phyloP scores from a whole-genome alignment of 352 stramenopile genomes.

The Phytophthora lateralis region DNA sequence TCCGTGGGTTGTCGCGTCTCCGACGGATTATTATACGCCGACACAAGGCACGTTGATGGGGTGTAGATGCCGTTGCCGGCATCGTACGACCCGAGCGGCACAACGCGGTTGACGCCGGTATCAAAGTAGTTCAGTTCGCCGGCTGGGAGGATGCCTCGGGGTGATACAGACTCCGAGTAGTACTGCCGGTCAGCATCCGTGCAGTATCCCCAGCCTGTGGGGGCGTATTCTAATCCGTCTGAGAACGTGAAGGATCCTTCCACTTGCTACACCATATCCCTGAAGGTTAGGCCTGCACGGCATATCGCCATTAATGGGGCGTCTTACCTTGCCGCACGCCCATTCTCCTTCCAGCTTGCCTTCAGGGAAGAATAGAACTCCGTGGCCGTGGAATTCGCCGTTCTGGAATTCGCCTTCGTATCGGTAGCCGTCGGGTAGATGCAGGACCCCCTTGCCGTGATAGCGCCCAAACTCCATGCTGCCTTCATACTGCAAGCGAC shows the following conservation, averaged over 20 bases:
- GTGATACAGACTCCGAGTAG: conserved; percentile 67
- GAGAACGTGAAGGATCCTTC: conserved; percentile 81
- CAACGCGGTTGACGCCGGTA: conserved; percentile 59
- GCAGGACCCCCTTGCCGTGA: conserved; percentile 57
- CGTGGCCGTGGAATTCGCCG: conserved; percentile 77
- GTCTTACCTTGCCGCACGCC: conserved; percentile 68
- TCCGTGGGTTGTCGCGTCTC: conserved; percentile 55
- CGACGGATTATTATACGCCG: conserved; percentile 55
- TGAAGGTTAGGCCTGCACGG: not conserved
- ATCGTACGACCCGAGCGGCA: conserved; percentile 77
- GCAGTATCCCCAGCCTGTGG: conserved; percentile 71
- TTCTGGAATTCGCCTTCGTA: conserved; percentile 87
- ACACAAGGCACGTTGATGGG: conserved; percentile 58
- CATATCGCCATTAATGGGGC: not conserved
- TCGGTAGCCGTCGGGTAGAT: conserved; percentile 62
- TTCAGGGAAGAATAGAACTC: conserved; percentile 72
- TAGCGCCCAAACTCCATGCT: conserved; percentile 63
- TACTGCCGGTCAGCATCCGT: conserved; percentile 64
- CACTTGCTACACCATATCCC: conserved; percentile 49
- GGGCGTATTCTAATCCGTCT: conserved; percentile 71
- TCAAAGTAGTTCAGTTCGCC: conserved; percentile 80
- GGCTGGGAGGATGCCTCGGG: conserved; percentile 53
- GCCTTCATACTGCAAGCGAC: conserved; percentile 56
- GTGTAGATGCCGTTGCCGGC: conserved; percentile 80
- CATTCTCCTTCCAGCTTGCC: conserved; percentile 74